Base-by-base conservation (phyloP, 1,284 basidiomycete genomes). In the Chiua sp. region DNA sequence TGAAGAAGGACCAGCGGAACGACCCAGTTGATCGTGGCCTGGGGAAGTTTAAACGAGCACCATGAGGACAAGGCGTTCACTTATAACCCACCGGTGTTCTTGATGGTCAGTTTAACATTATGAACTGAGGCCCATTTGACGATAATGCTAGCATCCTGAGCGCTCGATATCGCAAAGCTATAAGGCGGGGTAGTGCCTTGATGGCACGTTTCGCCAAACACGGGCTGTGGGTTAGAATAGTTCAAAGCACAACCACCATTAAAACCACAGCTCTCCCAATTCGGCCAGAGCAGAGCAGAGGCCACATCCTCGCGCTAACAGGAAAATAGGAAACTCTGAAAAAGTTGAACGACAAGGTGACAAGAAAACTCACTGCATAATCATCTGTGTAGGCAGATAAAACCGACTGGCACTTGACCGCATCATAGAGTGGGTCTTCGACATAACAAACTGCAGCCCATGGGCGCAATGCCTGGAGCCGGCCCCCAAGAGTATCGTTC, bases 1-100 rank as follows among this genome's bases (percentile, higher is more conserved):
- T 3, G 15, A 64, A 56, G 18, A 56, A 26, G 60, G 66, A 11
- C 49, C 63, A 18, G 66, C 52, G 23, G 66, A 66, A 30, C 66
- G 65, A 16, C 65, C 66, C 4, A 60, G 32, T 32, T 55, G 66
- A 44, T 66, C 66, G 30, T 66, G 65, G 11, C 66, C 66, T 68
- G 44, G 39, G 15, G 22, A 10, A 10, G 23, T 12, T 12, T 50
- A 6, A 56, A 37, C 18, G 4, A 11, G 5, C 16, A 28, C 18
- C 22, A 35, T 15, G 54, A 32, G 20, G 7, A 37, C 1, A n/a
- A 37, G 23, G 13, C 2, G 3, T 4, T 7, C 10, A 23, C n/a
- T 33, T 28, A 11, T 10, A 52, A 7, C 53, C 8, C 30, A 68
- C 66, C 65, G 0, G 66, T 67, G 42, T 67, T 67, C 57, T 64